Evolutionary conservation across 1,139 yeast genomes (phyloP), one percentile per base, ranked within the genome.

Genomic region (Chernovozyma sophiae-reginae): DNA sequence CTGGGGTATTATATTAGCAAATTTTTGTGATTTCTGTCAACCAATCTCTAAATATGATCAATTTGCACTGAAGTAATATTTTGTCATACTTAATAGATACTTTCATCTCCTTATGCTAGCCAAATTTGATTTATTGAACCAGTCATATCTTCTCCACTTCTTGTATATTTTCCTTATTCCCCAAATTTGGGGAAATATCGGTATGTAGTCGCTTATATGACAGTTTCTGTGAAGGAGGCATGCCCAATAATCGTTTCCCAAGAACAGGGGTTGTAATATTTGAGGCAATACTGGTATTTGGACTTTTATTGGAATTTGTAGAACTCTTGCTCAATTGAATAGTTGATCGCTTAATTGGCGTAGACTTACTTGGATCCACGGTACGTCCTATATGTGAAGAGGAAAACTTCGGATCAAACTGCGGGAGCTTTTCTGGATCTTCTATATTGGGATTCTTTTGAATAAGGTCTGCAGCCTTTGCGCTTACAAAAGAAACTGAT

Each of bases 351-450:
- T 73, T 76, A 3, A 79, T 62, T 0, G 85, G 85, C 0, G 75
- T 71, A 0, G 85, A 79, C 43, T 68, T 77, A 1, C 68, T 65
- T 7, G 79, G 85, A 51, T 79, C 83, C 11, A 79, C 61, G 0
- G 79, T 75, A 32, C 79, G 62, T 40, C 73, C 61, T 13, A 77
- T 66, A 29, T 71, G 68, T 10, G 77, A 75, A 2, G 81, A 68
- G 3, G 73, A 65, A 42, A 69, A 69, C 33, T 68, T 70, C 15
- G 77, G 65, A 46, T 79, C 79, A 51, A 60, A 62, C 43, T 66
- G 61, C 1, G 72, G 71, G 8, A 66, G 49, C 8, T 59, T 55
- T 4, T 61, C 43, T 2, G 60, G 51, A 17, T 66, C 58, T 3
- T 65, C 58, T 14, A 22, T 13, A 4, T n/a, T 29, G 0, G 76